These are phyloP conservation scores for Apiotrichum domesticum DNA, from an alignment of 1,284 basidiomycete species.

Conservation along the genomic window DNA sequence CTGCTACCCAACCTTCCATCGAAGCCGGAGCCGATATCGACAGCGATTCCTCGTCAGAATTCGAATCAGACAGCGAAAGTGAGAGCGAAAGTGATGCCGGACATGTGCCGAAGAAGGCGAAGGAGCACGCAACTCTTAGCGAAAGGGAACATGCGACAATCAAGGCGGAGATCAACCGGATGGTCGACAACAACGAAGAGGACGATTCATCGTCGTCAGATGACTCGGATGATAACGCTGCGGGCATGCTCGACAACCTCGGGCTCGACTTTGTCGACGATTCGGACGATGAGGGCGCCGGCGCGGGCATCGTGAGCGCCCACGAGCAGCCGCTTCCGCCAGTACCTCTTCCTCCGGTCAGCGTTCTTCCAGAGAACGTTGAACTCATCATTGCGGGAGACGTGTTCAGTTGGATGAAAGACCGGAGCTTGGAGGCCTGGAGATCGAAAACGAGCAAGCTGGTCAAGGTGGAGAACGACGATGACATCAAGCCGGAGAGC, in stretches of 20 bases:
- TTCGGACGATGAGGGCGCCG: slow-evolving; percentile 24
- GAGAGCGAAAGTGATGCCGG: slow-evolving; percentile 15
- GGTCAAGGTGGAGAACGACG: background rate
- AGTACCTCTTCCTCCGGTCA: slow-evolving; percentile 38
- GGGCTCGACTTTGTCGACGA: slow-evolving; percentile 22
- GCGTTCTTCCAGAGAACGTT: slow-evolving; percentile 34
- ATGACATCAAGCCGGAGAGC: background rate
- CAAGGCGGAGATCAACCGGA: slow-evolving; percentile 25
- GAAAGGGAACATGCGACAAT: slow-evolving; percentile 22
- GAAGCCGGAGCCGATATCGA: slow-evolving; percentile 4
- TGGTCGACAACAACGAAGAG: slow-evolving; percentile 14
- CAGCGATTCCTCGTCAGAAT: slow-evolving; percentile 28
- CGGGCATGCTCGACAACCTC: slow-evolving; percentile 10
- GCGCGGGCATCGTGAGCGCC: slow-evolving; percentile 30
- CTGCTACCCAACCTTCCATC: background rate
- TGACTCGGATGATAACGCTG: slow-evolving; percentile 3
- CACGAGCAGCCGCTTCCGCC: slow-evolving; percentile 45
- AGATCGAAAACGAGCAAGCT: slow-evolving; percentile 14
- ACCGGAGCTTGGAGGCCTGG: slow-evolving; percentile 38
- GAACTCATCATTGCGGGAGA: slow-evolving; percentile 43
- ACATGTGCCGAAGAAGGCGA: background rate
- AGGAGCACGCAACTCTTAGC: slow-evolving; percentile 19
- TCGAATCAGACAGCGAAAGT: slow-evolving; percentile 26
- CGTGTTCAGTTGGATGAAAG: slow-evolving; percentile 46
- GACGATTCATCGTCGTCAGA: slow-evolving; percentile 12